phyloP scores from a whole-genome alignment of 441 rosid genomes.

The Pelargonium fulgidum region DNA sequence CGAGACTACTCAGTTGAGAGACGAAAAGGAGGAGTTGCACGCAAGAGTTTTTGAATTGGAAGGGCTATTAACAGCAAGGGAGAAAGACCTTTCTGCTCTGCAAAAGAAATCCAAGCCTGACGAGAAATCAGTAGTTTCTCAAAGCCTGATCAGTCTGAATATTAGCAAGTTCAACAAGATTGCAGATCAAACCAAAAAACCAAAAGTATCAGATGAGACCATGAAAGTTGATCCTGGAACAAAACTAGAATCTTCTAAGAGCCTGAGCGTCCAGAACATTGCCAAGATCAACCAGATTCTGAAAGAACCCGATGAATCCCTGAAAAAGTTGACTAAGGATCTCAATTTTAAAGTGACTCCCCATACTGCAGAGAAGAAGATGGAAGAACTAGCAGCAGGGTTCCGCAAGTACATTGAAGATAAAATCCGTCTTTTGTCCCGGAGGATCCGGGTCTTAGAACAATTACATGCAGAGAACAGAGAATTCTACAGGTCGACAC shows the following conservation, averaged over 20 bases:
- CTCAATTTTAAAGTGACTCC: conserved; percentile 41
- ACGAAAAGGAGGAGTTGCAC: conserved; percentile 39
- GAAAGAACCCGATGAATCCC: conserved; percentile 48
- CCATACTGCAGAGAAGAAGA: conserved; percentile 52
- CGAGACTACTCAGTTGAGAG: conserved; percentile 31
- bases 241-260: conserved; percentile 32
- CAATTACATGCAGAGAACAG: conserved; percentile 72
- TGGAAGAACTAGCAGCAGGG: conserved; percentile 50
- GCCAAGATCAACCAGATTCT: conserved; percentile 45
- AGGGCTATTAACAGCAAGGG: conserved; percentile 36
- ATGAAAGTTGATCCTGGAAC: conserved; percentile 23
- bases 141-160: conserved; percentile 38
- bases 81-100: conserved; percentile 39
- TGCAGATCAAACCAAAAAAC: conserved; percentile 28
- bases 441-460: conserved; percentile 83
- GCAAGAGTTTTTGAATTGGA: conserved; percentile 49
- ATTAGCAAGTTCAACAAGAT: conserved; percentile 38
- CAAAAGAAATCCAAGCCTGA: conserved; percentile 46
- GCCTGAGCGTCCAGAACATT: conserved; percentile 27
- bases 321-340: conserved; percentile 49
- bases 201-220: conserved; percentile 46
- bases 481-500: conserved; percentile 47
- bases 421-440: conserved; percentile 76
- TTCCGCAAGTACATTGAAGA: conserved; percentile 54
- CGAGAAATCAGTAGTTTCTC: conserved; percentile 42